phyloP scores from a whole-genome alignment of 139 green algal genomes.

The Pleodorina starrii region DNA sequence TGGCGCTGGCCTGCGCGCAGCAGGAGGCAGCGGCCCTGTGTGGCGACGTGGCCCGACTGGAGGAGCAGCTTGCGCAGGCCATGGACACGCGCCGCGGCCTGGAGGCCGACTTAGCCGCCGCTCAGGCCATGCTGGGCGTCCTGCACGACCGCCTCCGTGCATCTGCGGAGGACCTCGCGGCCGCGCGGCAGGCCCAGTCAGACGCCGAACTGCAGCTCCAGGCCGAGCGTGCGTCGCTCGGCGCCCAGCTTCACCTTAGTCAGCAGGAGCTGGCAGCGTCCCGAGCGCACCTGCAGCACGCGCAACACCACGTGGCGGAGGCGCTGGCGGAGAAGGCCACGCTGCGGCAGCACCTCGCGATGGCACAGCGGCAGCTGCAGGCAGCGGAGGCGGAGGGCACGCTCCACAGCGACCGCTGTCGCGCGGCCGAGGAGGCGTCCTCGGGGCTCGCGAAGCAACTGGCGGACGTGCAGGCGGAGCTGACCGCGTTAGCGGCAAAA shows the following conservation, averaged over 20 bases:
- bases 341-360: not conserved
- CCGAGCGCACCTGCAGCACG: not conserved
- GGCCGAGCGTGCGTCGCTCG: not conserved
- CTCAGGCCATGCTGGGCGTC: not conserved
- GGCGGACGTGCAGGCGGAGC: not conserved
- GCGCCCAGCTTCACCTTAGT: not conserved
- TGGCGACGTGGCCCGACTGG: not conserved
- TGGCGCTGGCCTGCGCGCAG: not conserved
- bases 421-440: not conserved
- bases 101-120: not conserved
- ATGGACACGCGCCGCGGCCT: not conserved
- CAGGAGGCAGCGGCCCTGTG: not conserved
- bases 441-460: not conserved
- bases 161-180: not conserved
- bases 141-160: not conserved
- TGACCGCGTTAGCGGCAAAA: not conserved
- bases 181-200: not conserved
- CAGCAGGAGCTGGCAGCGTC: not conserved
- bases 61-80: not conserved
- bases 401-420: not conserved
- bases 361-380: not conserved
- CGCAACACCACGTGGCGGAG: constrained; percentile 17
- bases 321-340: constrained; percentile 5
- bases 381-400: constrained; percentile 7
- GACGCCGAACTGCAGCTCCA: not conserved